Percentiles rank a stretch among this genome's conserved stretches.
Conservation (phyloP, 441 rosid genomes). For the Macaranga tanarius region DNA sequence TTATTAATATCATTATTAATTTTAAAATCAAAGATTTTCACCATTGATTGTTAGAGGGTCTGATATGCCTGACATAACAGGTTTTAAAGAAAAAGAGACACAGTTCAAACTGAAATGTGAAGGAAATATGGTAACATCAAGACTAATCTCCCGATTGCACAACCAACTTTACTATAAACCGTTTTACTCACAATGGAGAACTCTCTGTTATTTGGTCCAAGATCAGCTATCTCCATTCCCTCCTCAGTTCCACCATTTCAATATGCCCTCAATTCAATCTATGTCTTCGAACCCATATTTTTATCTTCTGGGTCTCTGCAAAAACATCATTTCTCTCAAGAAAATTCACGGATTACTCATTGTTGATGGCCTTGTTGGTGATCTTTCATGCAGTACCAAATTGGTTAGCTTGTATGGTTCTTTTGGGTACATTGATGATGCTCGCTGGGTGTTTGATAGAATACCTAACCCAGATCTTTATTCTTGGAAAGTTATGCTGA, state of each 20-base stretch:
- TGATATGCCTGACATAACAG: too few species aligned
- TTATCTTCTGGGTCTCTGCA: conserved; percentile 47
- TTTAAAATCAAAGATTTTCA: too few species aligned
- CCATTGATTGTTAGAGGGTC: too few species aligned
- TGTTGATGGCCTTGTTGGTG: conserved; percentile 42
- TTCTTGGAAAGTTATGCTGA: conserved; percentile 62
- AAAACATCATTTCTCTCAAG: conserved; percentile 40
- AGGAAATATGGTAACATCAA: conserved; percentile 5
- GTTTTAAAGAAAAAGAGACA: neutral
- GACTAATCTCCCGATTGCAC: conserved; percentile 16
- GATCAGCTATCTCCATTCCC: neutral
- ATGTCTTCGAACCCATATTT: conserved; percentile 36
- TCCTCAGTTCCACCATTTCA: conserved; percentile 11
- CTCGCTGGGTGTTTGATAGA: conserved; percentile 55
- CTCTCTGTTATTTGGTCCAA: conserved; percentile 15
- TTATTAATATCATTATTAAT: too few species aligned
- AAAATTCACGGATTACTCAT: conserved; percentile 44
- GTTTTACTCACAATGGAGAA: conserved; percentile 23
- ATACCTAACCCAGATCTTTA: conserved; percentile 53
- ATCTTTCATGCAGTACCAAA: conserved; percentile 53
- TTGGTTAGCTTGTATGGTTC: conserved; percentile 60
- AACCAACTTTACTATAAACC: conserved; percentile 19
- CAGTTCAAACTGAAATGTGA: neutral
- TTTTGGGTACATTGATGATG: conserved; percentile 44
- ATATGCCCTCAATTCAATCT: conserved; percentile 25